Percentiles rank a stretch among this genome's conserved stretches.
These are phyloP conservation scores for Massospora cicadina DNA, from an alignment of 371 early-diverging fungal genomes.

Conservation along the genomic window DNA sequence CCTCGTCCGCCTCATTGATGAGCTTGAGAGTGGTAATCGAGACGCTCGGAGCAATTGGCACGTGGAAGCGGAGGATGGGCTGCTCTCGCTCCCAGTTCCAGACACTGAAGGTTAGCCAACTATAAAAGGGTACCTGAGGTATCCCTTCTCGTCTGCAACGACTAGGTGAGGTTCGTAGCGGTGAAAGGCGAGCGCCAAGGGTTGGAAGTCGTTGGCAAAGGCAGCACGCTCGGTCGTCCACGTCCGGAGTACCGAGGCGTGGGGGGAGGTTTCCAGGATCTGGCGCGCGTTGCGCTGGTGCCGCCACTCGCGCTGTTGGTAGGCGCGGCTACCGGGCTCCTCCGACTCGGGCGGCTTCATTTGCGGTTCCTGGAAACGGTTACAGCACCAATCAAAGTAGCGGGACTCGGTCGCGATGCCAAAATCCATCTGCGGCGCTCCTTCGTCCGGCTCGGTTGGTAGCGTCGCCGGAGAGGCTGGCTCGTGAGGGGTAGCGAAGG, in stretches of 20 bases:
- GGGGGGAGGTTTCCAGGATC: constrained; percentile 32
- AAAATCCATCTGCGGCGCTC: not conserved
- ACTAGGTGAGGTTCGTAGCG: constrained; percentile 59
- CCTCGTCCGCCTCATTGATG: constrained; percentile 77
- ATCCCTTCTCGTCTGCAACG: constrained; percentile 41
- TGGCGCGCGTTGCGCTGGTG: constrained; percentile 47
- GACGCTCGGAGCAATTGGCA: constrained; percentile 40
- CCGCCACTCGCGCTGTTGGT: constrained; percentile 63
- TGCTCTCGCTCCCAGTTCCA: constrained; percentile 56
- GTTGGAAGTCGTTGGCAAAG: constrained; percentile 36
- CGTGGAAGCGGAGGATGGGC: constrained; percentile 44
- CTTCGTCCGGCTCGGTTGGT: not conserved
- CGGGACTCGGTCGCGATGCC: constrained; percentile 19
- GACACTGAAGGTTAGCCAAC: constrained; percentile 24
- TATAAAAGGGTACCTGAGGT: constrained; percentile 24
- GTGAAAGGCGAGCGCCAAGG: constrained; percentile 41
- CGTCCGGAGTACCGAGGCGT: constrained; percentile 26
- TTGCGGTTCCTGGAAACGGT: constrained; percentile 80
- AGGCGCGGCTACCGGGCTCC: constrained; percentile 62
- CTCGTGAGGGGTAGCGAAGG: not conserved
- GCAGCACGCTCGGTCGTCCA: constrained; percentile 41
- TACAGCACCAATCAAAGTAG: constrained; percentile 71
- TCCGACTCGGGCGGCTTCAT: constrained; percentile 65
- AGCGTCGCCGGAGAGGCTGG: not conserved
- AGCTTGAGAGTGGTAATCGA: constrained; percentile 58